Evolutionary conservation across 306 rosid species (phyloP).

Genomic region (Hylodesmum podocarpum): DNA sequence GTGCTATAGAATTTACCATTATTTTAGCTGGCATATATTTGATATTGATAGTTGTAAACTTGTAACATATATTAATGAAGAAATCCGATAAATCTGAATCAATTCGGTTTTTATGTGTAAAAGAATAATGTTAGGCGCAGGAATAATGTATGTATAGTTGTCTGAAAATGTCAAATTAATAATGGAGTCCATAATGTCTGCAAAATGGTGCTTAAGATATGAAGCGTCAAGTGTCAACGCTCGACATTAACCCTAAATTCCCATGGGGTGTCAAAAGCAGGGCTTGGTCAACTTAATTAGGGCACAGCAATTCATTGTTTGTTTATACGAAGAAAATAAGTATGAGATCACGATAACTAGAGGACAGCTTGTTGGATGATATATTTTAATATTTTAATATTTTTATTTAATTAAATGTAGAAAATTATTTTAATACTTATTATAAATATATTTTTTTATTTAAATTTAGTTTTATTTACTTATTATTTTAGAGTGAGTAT

Average conservation of each 20-base stretch:
- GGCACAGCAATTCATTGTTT: no score
- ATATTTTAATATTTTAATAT: no score
- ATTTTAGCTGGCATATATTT: neutral
- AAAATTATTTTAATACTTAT: no score
- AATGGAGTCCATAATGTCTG: conserved; percentile 1
- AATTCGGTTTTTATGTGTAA: neutral
- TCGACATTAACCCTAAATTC: neutral
- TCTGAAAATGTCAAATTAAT: neutral
- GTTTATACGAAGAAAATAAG: no score
- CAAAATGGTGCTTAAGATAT: neutral
- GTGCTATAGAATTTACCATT: neutral
- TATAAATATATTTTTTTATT: no score
- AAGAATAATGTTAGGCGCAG: neutral
- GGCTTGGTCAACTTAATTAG: neutral
- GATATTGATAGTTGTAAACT: neutral
- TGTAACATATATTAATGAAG: neutral
- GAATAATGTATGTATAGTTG: neutral
- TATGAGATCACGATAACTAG: no score
- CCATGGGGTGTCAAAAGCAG: neutral
- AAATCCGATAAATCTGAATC: neutral
- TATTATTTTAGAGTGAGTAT: no score
- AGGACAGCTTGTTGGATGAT: no score
- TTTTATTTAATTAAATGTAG: no score
- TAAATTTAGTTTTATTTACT: no score
- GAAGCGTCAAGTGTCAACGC: neutral